These are phyloP conservation scores for Endothia cerciana DNA, from an alignment of 2,329 filamentous ascomycete genomes.

Conservation along the genomic window DNA sequence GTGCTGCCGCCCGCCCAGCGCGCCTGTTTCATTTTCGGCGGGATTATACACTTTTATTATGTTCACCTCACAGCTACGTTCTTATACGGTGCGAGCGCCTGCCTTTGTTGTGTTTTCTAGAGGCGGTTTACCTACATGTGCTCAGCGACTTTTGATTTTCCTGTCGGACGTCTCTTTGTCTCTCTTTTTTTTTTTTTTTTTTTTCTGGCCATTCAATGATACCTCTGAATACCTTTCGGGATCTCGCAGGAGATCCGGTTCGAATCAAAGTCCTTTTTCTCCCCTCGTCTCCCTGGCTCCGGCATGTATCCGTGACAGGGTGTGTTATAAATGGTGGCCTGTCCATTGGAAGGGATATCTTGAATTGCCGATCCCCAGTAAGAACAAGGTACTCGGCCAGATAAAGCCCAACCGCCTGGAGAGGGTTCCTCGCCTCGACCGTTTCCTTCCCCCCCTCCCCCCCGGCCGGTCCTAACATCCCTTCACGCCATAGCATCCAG, in stretches of 20 bases:
- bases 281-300: background rate
- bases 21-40: too few relatives aligned
- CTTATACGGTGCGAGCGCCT: slow-evolving; percentile 9
- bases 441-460: too few relatives aligned
- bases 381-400: background rate
- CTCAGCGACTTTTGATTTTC: slow-evolving; percentile 3
- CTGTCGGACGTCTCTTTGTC: background rate
- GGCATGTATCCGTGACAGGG: background rate
- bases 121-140: background rate
- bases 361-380: background rate
- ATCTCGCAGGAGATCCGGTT: slow-evolving; percentile 2
- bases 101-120: background rate
- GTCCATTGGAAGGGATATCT: background rate
- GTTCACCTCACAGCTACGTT: background rate
- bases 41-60: background rate
- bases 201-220: slow-evolving; percentile 17
- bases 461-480: too few relatives aligned
- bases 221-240: slow-evolving; percentile 27
- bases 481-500: slow-evolving; percentile 13
- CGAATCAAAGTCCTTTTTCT: background rate
- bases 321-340: background rate
- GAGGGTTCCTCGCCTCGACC: background rate
- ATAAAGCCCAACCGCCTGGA: too few relatives aligned
- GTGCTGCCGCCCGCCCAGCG: background rate
- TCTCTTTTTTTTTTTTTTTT: background rate